Evolutionary conservation across 768 basidiomycete genomes (phyloP).

Genomic region (Collybiopsis confluens): DNA sequence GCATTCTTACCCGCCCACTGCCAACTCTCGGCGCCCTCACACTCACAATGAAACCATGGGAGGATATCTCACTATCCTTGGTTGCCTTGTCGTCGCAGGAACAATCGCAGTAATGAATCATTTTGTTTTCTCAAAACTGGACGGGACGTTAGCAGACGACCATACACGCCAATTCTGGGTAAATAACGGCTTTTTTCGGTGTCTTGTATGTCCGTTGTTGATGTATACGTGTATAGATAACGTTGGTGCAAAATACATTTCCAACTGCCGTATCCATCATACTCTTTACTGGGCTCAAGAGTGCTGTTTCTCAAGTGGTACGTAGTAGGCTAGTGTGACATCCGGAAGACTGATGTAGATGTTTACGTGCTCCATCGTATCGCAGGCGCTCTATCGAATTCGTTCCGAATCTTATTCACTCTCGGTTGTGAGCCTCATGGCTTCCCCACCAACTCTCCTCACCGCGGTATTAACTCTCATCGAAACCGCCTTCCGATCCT

Average conservation of each 20-base stretch:
- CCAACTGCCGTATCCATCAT: background rate
- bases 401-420: background rate
- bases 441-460: background rate
- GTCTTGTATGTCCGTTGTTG: background rate
- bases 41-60: background rate
- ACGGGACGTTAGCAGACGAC: background rate
- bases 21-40: background rate
- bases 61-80: background rate
- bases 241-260: background rate
- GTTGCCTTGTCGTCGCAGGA: background rate
- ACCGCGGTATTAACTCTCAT: background rate
- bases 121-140: background rate
- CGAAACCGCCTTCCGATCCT: background rate
- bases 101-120: background rate
- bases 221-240: background rate
- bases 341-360: background rate
- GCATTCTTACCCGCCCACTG: background rate
- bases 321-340: background rate
- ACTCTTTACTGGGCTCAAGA: background rate
- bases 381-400: background rate
- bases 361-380: background rate
- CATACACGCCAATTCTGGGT: background rate
- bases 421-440: background rate
- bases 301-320: background rate
- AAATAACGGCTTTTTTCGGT: background rate